Conservation (phyloP, 139 green algal genomes). For the Trebouxia sp. region DNA sequence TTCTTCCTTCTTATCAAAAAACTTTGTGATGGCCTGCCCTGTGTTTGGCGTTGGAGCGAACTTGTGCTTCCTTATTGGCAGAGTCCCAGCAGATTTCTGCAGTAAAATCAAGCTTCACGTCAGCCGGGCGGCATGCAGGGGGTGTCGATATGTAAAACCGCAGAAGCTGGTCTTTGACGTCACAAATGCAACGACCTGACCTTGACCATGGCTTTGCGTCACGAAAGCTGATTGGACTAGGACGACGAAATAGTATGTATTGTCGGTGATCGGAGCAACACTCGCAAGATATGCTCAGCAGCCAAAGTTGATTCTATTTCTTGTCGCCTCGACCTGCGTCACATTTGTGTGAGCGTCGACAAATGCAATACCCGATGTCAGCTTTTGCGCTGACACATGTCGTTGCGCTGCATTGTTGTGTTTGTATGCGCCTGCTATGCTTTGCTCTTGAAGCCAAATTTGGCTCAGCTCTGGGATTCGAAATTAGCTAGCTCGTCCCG, state of each 20-base stretch:
- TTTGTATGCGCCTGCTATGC: not conserved
- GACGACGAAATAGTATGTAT: no score
- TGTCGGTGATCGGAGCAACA: no score
- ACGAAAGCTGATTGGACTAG: not conserved
- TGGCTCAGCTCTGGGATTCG: no score
- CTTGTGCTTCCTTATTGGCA: constrained; percentile 20
- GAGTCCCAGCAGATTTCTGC: constrained; percentile 10
- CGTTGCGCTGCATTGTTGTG: not conserved
- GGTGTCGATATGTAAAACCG: not conserved
- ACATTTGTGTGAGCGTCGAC: no score
- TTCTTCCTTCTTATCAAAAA: constrained; percentile 16
- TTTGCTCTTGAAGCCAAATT: not conserved
- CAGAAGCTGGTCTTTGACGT: no score
- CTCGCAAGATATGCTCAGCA: no score
- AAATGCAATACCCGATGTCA: no score
- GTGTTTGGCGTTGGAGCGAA: not conserved
- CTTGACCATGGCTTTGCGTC: not conserved
- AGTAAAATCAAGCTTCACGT: not conserved
- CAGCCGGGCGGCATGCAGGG: not conserved
- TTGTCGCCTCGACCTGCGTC: no score
- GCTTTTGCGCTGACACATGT: no score
- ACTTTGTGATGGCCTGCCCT: constrained; percentile 19
- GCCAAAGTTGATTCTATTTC: no score
- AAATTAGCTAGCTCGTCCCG: no score
- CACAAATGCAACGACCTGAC: no score